These are phyloP conservation scores for Mucor indicus DNA, from an alignment of 371 early-diverging fungal genomes.

Conservation along the genomic window DNA sequence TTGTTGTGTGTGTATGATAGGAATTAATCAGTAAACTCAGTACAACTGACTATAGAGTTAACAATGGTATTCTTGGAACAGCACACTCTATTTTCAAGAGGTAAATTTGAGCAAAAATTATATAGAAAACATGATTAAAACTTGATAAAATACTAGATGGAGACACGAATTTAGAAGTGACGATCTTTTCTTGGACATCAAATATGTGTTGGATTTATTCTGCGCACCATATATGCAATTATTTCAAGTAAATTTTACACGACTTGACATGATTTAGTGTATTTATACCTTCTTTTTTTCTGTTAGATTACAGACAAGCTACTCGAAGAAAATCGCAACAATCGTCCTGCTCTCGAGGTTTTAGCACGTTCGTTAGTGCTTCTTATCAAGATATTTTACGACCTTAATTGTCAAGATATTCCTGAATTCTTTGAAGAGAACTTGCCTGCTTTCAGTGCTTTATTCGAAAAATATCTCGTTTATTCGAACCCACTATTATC, in stretches of 20 bases:
- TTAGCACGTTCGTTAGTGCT: constrained; percentile 76
- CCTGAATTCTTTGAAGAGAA: constrained; percentile 96
- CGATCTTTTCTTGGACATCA: constrained; percentile 82
- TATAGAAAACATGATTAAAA: background rate
- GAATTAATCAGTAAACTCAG: constrained; percentile 77
- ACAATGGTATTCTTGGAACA: constrained; percentile 90
- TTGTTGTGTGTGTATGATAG: constrained; percentile 23
- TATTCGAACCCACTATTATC: constrained; percentile 75
- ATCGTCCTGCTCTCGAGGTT: constrained; percentile 61
- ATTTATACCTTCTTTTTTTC: constrained; percentile 1
- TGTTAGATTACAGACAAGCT: constrained; percentile 73
- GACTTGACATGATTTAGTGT: background rate
- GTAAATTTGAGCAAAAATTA: constrained; percentile 34
- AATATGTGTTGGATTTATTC: constrained; percentile 85
- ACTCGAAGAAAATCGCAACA: constrained; percentile 66
- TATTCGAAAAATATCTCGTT: constrained; percentile 81
- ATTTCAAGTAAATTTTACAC: constrained; percentile 55
- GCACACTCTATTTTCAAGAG: constrained; percentile 93
- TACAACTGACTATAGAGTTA: constrained; percentile 72
- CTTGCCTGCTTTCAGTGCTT: constrained; percentile 69
- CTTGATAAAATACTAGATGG: constrained; percentile 59
- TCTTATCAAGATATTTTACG: constrained; percentile 85
- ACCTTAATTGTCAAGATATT: constrained; percentile 91
- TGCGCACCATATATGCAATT: constrained; percentile 78
- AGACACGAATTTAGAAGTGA: constrained; percentile 80